These are phyloP conservation scores for Miamiensis avidus DNA, from an alignment of 169 alveolate species.

Conservation along the genomic window DNA sequence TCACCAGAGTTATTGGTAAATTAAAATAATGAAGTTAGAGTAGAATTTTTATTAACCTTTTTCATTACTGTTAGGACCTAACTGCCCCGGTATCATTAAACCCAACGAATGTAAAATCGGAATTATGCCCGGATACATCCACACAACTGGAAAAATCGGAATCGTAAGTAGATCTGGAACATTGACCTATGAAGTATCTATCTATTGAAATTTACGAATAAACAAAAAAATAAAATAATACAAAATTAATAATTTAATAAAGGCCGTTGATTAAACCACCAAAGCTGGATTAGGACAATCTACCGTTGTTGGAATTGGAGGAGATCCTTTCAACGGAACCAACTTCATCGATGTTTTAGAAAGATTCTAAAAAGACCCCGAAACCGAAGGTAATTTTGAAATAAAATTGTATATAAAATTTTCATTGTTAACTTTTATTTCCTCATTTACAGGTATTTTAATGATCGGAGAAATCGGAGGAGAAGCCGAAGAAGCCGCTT, in stretches of 20 bases:
- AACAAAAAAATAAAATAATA: no score
- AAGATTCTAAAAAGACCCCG: constrained; percentile 92
- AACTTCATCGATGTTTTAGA: constrained; percentile 96
- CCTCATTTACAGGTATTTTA: constrained; percentile 92
- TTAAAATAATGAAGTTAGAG: constrained; percentile 61
- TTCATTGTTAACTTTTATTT: constrained; percentile 96
- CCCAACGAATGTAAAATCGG: constrained; percentile 99
- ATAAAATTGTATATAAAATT: neutral
- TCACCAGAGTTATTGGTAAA: constrained; percentile 60
- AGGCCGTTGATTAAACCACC: constrained; percentile 97
- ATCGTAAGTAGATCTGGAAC: constrained; percentile 95
- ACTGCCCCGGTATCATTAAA: constrained; percentile 99
- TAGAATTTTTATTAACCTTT: constrained; percentile 83
- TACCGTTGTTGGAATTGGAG: constrained; percentile 98
- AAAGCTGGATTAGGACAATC: constrained; percentile 97
- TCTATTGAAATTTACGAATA: no score
- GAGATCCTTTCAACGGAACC: constrained; percentile 98
- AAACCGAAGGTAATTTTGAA: constrained; percentile 88
- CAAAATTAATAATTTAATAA: no score
- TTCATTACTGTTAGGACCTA: constrained; percentile 99
- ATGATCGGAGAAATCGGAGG: constrained; percentile 99
- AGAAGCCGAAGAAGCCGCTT: constrained; percentile 97
- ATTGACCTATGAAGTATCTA: constrained; percentile 92
- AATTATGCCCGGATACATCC: constrained; percentile 98
- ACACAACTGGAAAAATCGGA: constrained; percentile 90